Evolutionary conservation across 495 filamentous ascomycete species (phyloP), one percentile per base, ranked within the genome.

Genomic region (Neurospora terricola): DNA sequence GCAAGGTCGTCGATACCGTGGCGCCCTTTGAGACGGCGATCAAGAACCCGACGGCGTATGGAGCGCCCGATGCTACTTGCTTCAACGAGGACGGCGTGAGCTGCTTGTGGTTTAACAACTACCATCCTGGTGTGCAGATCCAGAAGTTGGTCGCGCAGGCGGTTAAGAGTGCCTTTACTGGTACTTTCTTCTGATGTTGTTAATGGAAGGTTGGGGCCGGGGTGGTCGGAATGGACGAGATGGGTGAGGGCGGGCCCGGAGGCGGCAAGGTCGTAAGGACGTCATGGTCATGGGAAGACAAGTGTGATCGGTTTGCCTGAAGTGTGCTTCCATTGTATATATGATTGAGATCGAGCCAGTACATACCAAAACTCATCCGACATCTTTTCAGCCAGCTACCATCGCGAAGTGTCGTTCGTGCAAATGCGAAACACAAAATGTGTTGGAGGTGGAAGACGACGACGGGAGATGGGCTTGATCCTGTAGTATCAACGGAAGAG

Each of bases 101-200:
- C 30, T 86, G 83, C 73, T 73, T 85, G 59, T 86, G 84, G 84
- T 83, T 80, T 70, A 84, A 85, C 72, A 77, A 83, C 54, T 84
- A 84, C 48, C 84, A 85, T 71, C 84, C 84, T 4, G 82, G 80
- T 5, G 76, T 81, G 27, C 79, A 76, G 34, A 84, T 83, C 66
- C 81, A 84, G 69, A 71, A 73, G 71, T 69, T 80, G 6, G 79
- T 83, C 12, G 82, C 81, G 16, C 62, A 76, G 71, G 80, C 82
- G 45, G 80, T 90, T 5, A 85, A 83, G 14, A 80, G 82, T 69
- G 80, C 83, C 18, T 80, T 75, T 75, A 74, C 72, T 72, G 80
- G 76, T 1, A 76, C 39, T 40, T 82, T 74, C 72, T 78, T 82
- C 36, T 77, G 71, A 69, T 36, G 16, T 43, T 27, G 9, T 43